These are phyloP conservation scores for Blastocystis sp. DNA, from an alignment of 352 stramenopile genomes.

Conservation along the genomic window DNA sequence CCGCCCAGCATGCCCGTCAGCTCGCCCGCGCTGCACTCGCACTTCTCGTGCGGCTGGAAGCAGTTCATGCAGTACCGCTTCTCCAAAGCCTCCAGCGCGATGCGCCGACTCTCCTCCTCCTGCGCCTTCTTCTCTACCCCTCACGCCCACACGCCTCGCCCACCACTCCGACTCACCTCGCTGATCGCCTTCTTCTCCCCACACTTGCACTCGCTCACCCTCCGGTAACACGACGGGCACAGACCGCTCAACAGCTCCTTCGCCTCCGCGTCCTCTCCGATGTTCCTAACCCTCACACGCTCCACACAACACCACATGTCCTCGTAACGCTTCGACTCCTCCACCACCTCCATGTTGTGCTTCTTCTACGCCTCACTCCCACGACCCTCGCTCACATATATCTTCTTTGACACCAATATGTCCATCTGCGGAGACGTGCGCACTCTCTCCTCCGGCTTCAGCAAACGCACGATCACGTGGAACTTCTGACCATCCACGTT, in stretches of 20 bases:
- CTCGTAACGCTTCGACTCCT: slow-evolving; percentile 2
- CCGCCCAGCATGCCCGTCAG: neutral
- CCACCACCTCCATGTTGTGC: neutral
- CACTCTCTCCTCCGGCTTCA: neutral
- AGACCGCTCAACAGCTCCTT: neutral
- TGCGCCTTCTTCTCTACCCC: neutral
- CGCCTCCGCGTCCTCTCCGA: neutral
- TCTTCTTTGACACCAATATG: neutral
- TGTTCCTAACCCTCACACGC: neutral
- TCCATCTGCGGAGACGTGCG: neutral
- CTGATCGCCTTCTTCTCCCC: neutral
- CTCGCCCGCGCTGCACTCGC: neutral
- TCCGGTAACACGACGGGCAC: neutral
- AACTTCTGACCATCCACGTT: slow-evolving; percentile 31
- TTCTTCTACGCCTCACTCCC: neutral
- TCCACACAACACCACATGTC: neutral
- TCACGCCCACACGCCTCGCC: neutral
- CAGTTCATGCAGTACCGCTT: slow-evolving; percentile 34
- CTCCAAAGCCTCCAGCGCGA: neutral
- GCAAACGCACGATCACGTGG: slow-evolving; percentile 1
- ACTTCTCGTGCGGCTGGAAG: neutral
- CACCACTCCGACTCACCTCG: neutral
- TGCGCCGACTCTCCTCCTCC: slow-evolving; percentile 3
- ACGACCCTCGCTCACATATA: neutral
- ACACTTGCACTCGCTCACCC: neutral